phyloP scores from a whole-genome alignment of 2,329 filamentous ascomycete genomes.

The Aspergillus sp. region DNA sequence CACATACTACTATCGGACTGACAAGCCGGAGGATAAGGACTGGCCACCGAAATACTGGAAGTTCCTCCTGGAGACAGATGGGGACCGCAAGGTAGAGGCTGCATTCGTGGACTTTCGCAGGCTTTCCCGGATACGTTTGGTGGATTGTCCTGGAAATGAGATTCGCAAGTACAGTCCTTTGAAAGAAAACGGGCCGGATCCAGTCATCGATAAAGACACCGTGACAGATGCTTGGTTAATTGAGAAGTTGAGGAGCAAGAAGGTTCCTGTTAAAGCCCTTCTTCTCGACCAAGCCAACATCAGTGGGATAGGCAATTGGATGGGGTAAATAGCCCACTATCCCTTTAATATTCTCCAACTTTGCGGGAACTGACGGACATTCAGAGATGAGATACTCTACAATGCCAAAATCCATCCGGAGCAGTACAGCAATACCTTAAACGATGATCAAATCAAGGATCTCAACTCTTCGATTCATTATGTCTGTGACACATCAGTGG shows the following conservation, averaged over 20 bases:
- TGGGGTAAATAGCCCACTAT: slow-evolving; percentile 48
- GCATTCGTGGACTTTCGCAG: slow-evolving; percentile 81
- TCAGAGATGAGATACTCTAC: slow-evolving; percentile 77
- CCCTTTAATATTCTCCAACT: neutral
- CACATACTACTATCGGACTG: slow-evolving; percentile 70
- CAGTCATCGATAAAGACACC: slow-evolving; percentile 68
- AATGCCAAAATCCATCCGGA: slow-evolving; percentile 85
- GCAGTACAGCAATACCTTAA: slow-evolving; percentile 80
- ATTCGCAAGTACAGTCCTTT: slow-evolving; percentile 72
- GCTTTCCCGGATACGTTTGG: slow-evolving; percentile 68
- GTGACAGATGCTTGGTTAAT: slow-evolving; percentile 69
- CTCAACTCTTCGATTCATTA: slow-evolving; percentile 67
- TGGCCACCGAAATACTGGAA: slow-evolving; percentile 94
- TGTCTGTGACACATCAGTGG: slow-evolving; percentile 72
- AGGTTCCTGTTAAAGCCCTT: slow-evolving; percentile 80
- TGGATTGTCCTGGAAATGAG: slow-evolving; percentile 67
- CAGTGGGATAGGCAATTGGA: slow-evolving; percentile 94
- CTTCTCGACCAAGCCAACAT: slow-evolving; percentile 81
- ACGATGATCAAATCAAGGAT: slow-evolving; percentile 58
- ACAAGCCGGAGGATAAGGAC: slow-evolving; percentile 47
- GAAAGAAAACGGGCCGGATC: slow-evolving; percentile 88
- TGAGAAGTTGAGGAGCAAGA: slow-evolving; percentile 63
- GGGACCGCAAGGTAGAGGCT: slow-evolving; percentile 52
- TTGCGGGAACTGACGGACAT: slow-evolving; percentile 4
- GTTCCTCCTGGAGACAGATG: slow-evolving; percentile 64